phyloP scores from a whole-genome alignment of 805 yeast genomes.

The Wickerhamomyces chambardii region DNA sequence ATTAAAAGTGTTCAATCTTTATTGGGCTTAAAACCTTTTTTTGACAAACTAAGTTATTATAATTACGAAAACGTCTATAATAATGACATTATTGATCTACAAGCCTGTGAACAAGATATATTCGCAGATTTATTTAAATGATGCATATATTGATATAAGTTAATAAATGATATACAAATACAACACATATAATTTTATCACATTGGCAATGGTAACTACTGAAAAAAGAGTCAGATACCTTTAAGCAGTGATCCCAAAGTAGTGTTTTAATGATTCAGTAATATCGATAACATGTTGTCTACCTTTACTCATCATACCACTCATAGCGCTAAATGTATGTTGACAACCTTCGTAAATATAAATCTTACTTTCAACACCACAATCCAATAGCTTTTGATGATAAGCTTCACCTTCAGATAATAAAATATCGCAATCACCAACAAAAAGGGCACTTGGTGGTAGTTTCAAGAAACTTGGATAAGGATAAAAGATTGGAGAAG shows the following conservation, averaged over 20 bases:
- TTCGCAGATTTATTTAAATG: slow-evolving; percentile 42
- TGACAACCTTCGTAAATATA: slow-evolving; percentile 33
- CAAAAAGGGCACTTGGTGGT: slow-evolving; percentile 26
- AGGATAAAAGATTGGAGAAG: slow-evolving; percentile 32
- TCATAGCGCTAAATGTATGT: slow-evolving; percentile 20
- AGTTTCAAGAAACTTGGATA: slow-evolving; percentile 27
- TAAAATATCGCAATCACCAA: slow-evolving; percentile 35
- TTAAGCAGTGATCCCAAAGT: too few species aligned
- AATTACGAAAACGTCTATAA: slow-evolving; percentile 61
- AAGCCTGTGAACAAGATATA: slow-evolving; percentile 46
- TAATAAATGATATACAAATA: too few species aligned
- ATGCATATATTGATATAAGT: too few species aligned
- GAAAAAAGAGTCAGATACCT: too few species aligned
- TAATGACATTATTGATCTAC: slow-evolving; percentile 30
- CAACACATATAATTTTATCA: too few species aligned
- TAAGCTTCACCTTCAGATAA: slow-evolving; percentile 35
- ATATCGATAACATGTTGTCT: too few species aligned
- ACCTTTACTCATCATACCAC: too few species aligned
- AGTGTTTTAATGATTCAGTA: too few species aligned
- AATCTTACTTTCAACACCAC: slow-evolving; percentile 25
- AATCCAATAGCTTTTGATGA: slow-evolving; percentile 24
- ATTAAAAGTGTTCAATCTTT: slow-evolving; percentile 29
- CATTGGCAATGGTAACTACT: too few species aligned
- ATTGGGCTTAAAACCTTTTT: slow-evolving; percentile 49
- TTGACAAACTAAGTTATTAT: slow-evolving; percentile 53